Evolutionary conservation across 2,329 filamentous ascomycete genomes (phyloP), one percentile per base, ranked within the genome.

Genomic region (Chaetomiaceae sp.): DNA sequence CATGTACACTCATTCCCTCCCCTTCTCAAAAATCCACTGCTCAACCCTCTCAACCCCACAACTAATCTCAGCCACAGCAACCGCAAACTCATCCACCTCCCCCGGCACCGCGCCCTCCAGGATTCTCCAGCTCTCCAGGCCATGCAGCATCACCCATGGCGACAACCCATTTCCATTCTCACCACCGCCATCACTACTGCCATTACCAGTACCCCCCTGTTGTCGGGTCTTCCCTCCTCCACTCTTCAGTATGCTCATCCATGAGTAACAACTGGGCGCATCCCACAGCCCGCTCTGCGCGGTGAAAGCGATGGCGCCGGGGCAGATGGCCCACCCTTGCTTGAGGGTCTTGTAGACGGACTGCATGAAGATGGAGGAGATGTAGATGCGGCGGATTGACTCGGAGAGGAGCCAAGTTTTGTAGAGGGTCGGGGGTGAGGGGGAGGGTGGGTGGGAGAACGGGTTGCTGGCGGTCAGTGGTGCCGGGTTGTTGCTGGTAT

Each of bases 61-160:
- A 23, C 7, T 12, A 15, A 38, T 20, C 45, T 47, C 45, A 22
- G 37, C 14, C 45, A 47, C n/a, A 2, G 22, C 45, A 22, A 20
- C 11, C 3, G 45, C 12, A 29, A 47, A 47, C 23, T 47, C 45
- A 47, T 38, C 45, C 33, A 47, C 45, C 23, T 47, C 45, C 34
- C 23, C 23, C 33, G 22, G 34, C 22, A 7, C 12, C 8, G 15
- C 45, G 5, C n/a, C n/a, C 22, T 29, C 23, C 6, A 47, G n/a
- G 2, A 47, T 27, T 15, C 31, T n/a, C 44, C 33, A 36, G 22
- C n/a, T 4, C 15, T 23, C 45, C 45, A 47, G 9, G 9, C 34
- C 27, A 33, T 47, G 45, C 34, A 47, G 11, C 45, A 38, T 47
- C 3, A 38, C 33, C 45, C 45, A 47, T 15, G 33, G 44, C 33